A percentile compares a stretch with the other conserved stretches of the same genome.
These are phyloP conservation scores for Daldinia eschscholtzii DNA, from an alignment of 2,329 filamentous ascomycete species.

Conservation along the genomic window DNA sequence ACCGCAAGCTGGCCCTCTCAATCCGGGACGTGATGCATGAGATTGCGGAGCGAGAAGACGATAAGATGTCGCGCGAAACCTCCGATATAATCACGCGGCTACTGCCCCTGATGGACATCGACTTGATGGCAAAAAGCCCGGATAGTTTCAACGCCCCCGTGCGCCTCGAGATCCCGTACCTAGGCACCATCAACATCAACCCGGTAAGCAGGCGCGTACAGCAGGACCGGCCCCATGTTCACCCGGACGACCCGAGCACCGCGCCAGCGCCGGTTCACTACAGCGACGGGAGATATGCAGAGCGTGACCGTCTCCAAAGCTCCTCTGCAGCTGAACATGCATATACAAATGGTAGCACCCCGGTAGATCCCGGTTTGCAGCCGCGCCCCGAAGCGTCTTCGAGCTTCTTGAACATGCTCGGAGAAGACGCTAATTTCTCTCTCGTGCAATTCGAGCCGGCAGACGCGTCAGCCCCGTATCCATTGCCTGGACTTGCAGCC, in stretches of 20 bases:
- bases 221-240: slow-evolving; percentile 9
- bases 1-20: slow-evolving; percentile 55
- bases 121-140: slow-evolving; percentile 36
- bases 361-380: slow-evolving; percentile 23
- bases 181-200: slow-evolving; percentile 62
- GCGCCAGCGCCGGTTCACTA: background rate
- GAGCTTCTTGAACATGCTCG: slow-evolving; percentile 25
- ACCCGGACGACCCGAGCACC: background rate
- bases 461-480: slow-evolving; percentile 39
- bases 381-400: slow-evolving; percentile 24
- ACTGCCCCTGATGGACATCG: slow-evolving; percentile 54
- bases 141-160: slow-evolving; percentile 46
- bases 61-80: slow-evolving; percentile 59
- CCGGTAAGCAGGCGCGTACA: slow-evolving; percentile 24
- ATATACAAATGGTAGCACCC: background rate
- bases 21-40: slow-evolving; percentile 56
- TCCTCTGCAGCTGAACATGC: background rate
- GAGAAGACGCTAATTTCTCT: slow-evolving; percentile 34
- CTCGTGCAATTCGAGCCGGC: slow-evolving; percentile 46
- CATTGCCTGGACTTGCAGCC: slow-evolving; percentile 49
- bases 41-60: slow-evolving; percentile 55
- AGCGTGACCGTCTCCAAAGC: background rate
- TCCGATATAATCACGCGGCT: slow-evolving; percentile 60
- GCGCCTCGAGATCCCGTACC: slow-evolving; percentile 60
- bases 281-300: background rate